Conservation (phyloP, 2,329 filamentous ascomycete genomes). For the Kalmusia sp. region DNA sequence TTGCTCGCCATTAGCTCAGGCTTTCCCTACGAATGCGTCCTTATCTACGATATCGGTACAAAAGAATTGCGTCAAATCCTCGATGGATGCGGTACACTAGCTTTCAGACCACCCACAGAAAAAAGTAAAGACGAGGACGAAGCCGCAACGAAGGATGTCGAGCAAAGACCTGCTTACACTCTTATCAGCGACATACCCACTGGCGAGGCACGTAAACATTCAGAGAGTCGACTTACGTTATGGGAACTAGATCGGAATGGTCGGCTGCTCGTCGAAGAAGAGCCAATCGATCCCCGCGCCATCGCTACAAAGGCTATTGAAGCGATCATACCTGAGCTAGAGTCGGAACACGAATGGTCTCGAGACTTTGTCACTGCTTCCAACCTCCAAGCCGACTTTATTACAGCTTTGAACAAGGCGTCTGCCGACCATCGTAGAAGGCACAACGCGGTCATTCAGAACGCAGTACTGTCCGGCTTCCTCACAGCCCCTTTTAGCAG, state of each 20-base stretch:
- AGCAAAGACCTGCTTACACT: conserved; percentile 25
- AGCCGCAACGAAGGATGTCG: neutral
- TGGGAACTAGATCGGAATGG: conserved; percentile 39
- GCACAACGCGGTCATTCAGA: conserved; percentile 26
- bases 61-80: conserved; percentile 31
- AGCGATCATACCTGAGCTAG: conserved; percentile 32
- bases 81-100: conserved; percentile 26
- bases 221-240: conserved; percentile 23
- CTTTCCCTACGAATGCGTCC: conserved; percentile 12
- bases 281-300: conserved; percentile 27
- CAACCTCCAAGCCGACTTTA: conserved; percentile 27
- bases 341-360: conserved; percentile 34
- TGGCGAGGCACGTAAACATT: neutral
- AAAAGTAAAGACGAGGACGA: neutral
- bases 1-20: conserved; percentile 30
- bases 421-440: conserved; percentile 29
- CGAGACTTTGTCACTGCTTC: conserved; percentile 28
- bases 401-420: conserved; percentile 20
- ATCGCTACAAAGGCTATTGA: conserved; percentile 35
- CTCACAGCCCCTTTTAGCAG: conserved; percentile 24
- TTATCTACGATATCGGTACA: conserved; percentile 29
- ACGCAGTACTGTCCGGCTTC: conserved; percentile 21
- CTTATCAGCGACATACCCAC: conserved; percentile 24
- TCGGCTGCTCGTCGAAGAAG: conserved; percentile 34
- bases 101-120: conserved; percentile 20